Base-by-base conservation (phyloP, 305 asterid genomes). In the Nicotiana rustica region DNA sequence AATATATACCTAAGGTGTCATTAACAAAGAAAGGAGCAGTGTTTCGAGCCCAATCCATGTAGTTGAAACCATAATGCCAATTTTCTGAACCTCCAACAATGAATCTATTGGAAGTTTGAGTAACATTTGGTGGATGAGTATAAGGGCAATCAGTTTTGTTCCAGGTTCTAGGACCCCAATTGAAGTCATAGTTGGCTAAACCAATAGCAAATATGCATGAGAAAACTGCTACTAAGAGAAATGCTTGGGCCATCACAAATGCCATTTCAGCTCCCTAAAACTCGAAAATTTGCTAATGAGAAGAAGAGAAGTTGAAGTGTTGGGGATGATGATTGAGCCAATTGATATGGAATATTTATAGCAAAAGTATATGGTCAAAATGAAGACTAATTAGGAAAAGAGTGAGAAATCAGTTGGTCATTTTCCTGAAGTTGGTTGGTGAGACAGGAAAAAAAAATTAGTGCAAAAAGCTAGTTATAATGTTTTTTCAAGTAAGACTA, bases 21-120 rank as follows among this genome's bases (percentile, higher is more conserved):
- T 91, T 90, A 68, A 90, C 65, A 89, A 88, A 93, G 61, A 93
- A 91, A 62, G 96, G 97, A 0, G 85, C 90, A 55, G 66, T 91
- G 81, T 83, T 89, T 83, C 82, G 86, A 71, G 94, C 90, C 97
- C 97, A 93, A n/a, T 90, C 90, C 15, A 92, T 87, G 85, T 93
- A 93, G 70, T 92, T 92, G 68, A 85, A 90, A n/a, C 96, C 97
- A 66, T 88, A 93, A 13, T 67, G 94, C 97, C 97, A 93, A 12
- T 90, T 86, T 6, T 89, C 91, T 0, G 93, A 87, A 0, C 92
- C 96, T 0, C 96, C 97, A 4, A 93, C 93, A 0, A 86, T 44
- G 69, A 91, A 69, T 70, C 21, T 86, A 19, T 85, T 90, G 21
- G 96, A 87, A 19, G 77, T 31, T 9, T 75, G 79, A 3, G 86